Conservation (phyloP, 2,329 filamentous ascomycete species). For the Phaeophleospora eucalypticola region DNA sequence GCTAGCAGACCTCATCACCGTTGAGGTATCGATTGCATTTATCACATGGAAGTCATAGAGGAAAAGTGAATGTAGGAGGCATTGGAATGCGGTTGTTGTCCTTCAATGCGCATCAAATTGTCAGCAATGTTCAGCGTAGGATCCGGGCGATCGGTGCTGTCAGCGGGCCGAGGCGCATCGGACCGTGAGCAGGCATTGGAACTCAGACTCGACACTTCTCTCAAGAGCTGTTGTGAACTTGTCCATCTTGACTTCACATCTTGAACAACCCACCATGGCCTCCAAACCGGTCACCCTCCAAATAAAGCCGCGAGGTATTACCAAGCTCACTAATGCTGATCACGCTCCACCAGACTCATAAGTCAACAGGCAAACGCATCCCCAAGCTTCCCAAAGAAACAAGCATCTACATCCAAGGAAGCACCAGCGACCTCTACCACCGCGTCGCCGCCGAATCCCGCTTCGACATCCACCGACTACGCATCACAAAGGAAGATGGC, state of each 20-base stretch:
- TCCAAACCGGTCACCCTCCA: slow-evolving; percentile 41
- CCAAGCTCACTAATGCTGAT: background rate
- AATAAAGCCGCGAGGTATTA: slow-evolving; percentile 44
- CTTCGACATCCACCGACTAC: slow-evolving; percentile 56
- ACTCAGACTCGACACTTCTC: too few species aligned
- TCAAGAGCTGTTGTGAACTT: too few species aligned
- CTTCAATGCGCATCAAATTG: background rate
- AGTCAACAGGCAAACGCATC: slow-evolving; percentile 56
- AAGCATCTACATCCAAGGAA: slow-evolving; percentile 49
- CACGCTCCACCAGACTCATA: background rate
- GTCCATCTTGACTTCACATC: background rate
- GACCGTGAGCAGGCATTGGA: too few species aligned
- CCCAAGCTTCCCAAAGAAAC: slow-evolving; percentile 56
- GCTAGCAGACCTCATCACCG: too few species aligned
- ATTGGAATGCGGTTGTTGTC: too few species aligned
- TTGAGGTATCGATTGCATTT: too few species aligned
- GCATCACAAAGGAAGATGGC: slow-evolving; percentile 63
- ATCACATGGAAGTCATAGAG: too few species aligned
- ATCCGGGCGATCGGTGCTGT: background rate
- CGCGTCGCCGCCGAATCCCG: slow-evolving; percentile 52
- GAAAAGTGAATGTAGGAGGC: too few species aligned
- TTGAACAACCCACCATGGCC: slow-evolving; percentile 29
- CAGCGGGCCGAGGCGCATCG: background rate
- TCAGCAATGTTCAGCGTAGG: background rate
- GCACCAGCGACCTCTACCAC: slow-evolving; percentile 54